These are phyloP conservation scores for Hyaloscypha hepaticicola DNA, from an alignment of 495 filamentous ascomycete genomes.

Conservation along the genomic window DNA sequence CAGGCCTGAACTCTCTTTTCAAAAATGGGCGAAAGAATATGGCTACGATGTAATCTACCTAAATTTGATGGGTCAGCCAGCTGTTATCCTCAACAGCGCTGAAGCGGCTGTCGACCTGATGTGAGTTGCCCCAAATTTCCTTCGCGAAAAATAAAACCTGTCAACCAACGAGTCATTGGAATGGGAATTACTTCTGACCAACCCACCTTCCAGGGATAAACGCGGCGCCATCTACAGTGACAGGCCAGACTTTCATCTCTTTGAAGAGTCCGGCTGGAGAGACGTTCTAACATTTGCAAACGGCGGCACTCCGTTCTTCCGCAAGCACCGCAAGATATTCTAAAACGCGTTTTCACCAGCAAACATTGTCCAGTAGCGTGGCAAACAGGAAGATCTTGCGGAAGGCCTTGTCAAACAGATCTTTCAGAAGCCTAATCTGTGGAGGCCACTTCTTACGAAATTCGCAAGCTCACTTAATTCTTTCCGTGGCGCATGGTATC, in stretches of 20 bases:
- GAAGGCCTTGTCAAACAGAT: neutral
- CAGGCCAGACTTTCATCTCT: slow-evolving; percentile 6
- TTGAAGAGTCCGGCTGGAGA: neutral
- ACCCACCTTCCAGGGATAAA: neutral
- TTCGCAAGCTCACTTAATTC: slow-evolving; percentile 6
- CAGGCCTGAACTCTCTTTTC: slow-evolving; percentile 5
- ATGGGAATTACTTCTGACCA: neutral
- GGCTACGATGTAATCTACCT: slow-evolving; percentile 2
- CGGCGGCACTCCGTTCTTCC: neutral
- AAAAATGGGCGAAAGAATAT: slow-evolving; percentile 13
- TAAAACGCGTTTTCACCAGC: neutral
- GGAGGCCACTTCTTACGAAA: slow-evolving; percentile 2
- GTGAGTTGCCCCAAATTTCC: too few relatives aligned
- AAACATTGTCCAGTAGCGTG: slow-evolving; percentile 4
- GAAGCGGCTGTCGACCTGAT: slow-evolving; percentile 8
- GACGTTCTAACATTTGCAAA: neutral
- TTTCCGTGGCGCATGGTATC: neutral
- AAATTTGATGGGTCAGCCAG: slow-evolving; percentile 8
- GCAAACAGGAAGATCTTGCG: neutral
- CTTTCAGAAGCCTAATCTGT: neutral
- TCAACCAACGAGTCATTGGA: too few relatives aligned
- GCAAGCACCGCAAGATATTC: slow-evolving; percentile 5
- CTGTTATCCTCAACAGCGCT: slow-evolving; percentile 4
- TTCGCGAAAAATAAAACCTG: too few relatives aligned
- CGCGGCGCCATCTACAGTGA: slow-evolving; percentile 9